Evolutionary conservation across 768 basidiomycete genomes (phyloP), one percentile per base, ranked within the genome.

Genomic region (Pulveroboletus sp.): DNA sequence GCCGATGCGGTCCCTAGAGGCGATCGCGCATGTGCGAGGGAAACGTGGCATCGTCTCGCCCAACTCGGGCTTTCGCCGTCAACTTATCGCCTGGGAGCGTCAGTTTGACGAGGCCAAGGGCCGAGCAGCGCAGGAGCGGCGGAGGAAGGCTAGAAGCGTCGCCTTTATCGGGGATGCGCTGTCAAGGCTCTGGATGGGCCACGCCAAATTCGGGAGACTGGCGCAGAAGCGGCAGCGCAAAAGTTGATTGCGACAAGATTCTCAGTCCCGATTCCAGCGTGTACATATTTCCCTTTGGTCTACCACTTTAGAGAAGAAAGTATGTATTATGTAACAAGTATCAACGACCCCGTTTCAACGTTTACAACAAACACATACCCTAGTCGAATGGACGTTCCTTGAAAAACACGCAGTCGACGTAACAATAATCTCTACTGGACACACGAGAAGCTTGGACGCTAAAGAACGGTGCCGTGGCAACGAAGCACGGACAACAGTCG

Each of bases 31-130:
- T 49, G 77, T 81, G 29, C 76, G 76, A 55, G 65, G 74, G 31
- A 76, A 78, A 42, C 83, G 87, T 17, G 68, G 72, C 19, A 78
- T 89, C 42, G 78, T 82, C 13, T 72, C 70, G 43, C 87, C 87
- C 1, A 90, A 89, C 59, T n/a, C 66, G 1, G 84, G 84, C 9
- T 89, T 89, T 64, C 71, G 78, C 45, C 63, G 66, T 41, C 87
- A 90, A 67, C 73, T 87, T 7, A 56, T 64, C 19, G 36, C 31
- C 4, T 77, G 72, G 66, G 69, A 64, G 12, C 40, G 43, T 22
- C 59, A 57, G 52, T 68, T 68, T 40, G 62, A 68, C 8, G 62
- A 57, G 2, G 56, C 53, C 7, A 68, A 59, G 54, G 39, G 31
- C 16, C 55, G 10, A 12, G 62, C 48, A 12, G 58, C 52, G 26